A percentile compares a stretch with the other conserved stretches of the same genome.
Conservation (phyloP, 2,329 filamentous ascomycete species). For the Nigrospora osmanthi region DNA sequence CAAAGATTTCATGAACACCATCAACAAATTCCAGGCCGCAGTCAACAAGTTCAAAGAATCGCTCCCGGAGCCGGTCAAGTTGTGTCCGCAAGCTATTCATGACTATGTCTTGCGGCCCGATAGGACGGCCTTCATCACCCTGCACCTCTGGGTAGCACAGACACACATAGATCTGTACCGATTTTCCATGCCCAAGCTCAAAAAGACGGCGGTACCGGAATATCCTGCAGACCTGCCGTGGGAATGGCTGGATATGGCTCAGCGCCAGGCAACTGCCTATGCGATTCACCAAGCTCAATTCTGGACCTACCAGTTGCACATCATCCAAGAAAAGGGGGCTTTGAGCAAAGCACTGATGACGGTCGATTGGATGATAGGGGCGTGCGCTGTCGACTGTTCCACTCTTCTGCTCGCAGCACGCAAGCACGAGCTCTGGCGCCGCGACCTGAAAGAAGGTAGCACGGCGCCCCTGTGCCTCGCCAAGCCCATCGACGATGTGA, state of each 20-base stretch:
- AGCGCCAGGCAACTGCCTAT: conserved; percentile 2
- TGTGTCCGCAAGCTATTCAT: conserved; percentile 2
- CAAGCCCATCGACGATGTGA: conserved; percentile 1
- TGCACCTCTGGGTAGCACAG: conserved; percentile 1
- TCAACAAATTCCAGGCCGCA: conserved; percentile 4
- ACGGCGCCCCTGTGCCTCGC: conserved; percentile 4
- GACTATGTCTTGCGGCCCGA: conserved; percentile 3
- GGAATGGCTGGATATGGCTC: conserved; percentile 2
- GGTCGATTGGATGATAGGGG: conserved; percentile 7
- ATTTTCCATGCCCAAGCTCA: not conserved
- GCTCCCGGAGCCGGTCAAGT: conserved; percentile 3
- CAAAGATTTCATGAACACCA: conserved; percentile 3
- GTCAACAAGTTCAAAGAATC: conserved; percentile 4
- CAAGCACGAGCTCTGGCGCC: conserved; percentile 4
- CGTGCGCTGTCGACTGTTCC: conserved; percentile 5
- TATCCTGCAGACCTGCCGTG: not conserved
- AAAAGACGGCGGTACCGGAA: not conserved
- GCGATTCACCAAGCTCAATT: conserved; percentile 5
- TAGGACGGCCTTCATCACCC: conserved; percentile 3
- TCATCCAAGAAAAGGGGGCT: not conserved
- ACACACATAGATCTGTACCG: conserved; percentile 1
- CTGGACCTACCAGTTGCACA: conserved; percentile 4
- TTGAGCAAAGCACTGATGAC: conserved; percentile 3
- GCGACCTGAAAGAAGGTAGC: conserved; percentile 2
- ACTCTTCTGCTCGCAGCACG: conserved; percentile 1